Base-by-base conservation (phyloP, 768 basidiomycete species). In the Grammothele lineata region DNA sequence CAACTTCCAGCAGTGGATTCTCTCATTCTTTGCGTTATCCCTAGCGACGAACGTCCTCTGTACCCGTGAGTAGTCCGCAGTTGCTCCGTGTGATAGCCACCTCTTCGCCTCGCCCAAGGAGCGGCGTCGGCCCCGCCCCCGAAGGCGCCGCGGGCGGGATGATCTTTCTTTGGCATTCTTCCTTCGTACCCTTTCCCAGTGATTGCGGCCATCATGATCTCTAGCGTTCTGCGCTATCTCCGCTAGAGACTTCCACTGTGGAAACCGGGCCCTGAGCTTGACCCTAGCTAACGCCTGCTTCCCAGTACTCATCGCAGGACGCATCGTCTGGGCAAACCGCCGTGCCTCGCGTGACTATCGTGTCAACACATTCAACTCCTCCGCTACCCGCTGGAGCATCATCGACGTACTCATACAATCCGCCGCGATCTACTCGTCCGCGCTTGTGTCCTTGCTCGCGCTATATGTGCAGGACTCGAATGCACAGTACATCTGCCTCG, bases 381-480 rank as follows among this genome's bases (percentile, higher is more conserved):
- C 45, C 4, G 34, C 18, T 10, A 30, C 46, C n/a, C 32, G 48
- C 15, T 37, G 42, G 34, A 26, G 37, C 11, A 46, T 43, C 23
- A 36, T 44, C 45, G 51, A 52, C 23, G 30, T 39, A 14, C 41
- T 52, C 30, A 43, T 52, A 5, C 51, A 52, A 34, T 52, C 51
- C 2, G 51, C 51, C 10, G 51, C 51, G 3, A 40, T 52, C 8
- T 52, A 52, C 19, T 47, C 51, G 10, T 30, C 46, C 14, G 45
- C 45, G 17, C 37, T 43, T n/a, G 24, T 37, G 8, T 34, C 46
- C 26, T 37, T 48, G n/a, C 37, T 52, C 18, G 38, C 32, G n/a
- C 47, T 42, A 4, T 52, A 43, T 18, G n/a, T 39, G n/a, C 22
- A 36, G 18, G 32, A 39, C 24, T 43, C 51, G 3, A 51, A 51